Conservation (phyloP, 139 green algal genomes). For the Coccomyxa sp. region DNA sequence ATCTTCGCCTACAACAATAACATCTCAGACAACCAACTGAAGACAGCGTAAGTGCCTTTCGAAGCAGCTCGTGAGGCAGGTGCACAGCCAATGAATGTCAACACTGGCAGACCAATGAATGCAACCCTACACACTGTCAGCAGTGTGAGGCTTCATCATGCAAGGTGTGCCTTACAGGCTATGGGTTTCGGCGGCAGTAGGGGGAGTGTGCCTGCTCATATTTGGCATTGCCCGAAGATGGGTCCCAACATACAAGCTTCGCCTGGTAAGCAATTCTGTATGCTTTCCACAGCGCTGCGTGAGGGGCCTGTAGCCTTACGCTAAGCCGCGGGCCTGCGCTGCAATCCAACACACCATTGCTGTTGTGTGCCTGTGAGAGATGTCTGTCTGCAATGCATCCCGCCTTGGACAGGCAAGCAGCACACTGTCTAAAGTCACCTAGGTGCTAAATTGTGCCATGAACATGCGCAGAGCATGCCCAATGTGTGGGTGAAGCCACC, state of each 20-base stretch:
- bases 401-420: too few species aligned
- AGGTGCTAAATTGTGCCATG: neutral
- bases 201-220: slow-evolving; percentile 7
- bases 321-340: too few species aligned
- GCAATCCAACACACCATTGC: too few species aligned
- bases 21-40: slow-evolving; percentile 1
- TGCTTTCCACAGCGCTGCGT: neutral
- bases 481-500: slow-evolving; percentile 23
- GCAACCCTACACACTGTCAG: too few species aligned
- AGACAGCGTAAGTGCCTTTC: neutral
- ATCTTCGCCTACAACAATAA: neutral
- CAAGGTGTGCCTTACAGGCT: too few species aligned
- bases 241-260: slow-evolving; percentile 17
- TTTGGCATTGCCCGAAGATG: slow-evolving; percentile 10
- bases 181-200: slow-evolving; percentile 16
- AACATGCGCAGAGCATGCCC: slow-evolving; percentile 13
- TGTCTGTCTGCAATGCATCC: too few species aligned
- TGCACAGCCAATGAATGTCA: too few species aligned
- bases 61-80: neutral
- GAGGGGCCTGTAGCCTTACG: neutral
- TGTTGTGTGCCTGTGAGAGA: too few species aligned
- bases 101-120: too few species aligned
- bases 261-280: slow-evolving; percentile 12
- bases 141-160: too few species aligned
- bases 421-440: neutral